phyloP scores from a whole-genome alignment of 441 rosid species.

The Daphne laureola region DNA sequence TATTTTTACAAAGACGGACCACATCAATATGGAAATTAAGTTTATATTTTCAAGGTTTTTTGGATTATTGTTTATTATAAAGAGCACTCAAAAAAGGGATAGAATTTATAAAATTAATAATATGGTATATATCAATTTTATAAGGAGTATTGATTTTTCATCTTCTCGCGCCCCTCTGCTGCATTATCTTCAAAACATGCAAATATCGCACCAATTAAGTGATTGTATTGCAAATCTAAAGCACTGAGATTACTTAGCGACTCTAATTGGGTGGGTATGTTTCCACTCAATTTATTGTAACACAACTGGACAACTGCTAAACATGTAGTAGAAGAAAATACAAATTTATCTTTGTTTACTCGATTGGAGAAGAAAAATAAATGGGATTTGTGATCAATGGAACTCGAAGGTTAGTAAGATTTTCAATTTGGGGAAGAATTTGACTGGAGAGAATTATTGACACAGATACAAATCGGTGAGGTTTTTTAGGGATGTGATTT shows the following conservation, averaged over 20 bases:
- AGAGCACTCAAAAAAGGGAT: too few species aligned
- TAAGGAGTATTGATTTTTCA: too few species aligned
- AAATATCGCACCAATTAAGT: constrained; percentile 75
- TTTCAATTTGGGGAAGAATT: constrained; percentile 65
- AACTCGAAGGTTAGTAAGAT: constrained; percentile 83
- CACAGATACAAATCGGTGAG: constrained; percentile 79
- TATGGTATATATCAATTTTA: too few species aligned
- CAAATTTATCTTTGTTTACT: neutral
- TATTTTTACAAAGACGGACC: too few species aligned
- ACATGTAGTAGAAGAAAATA: neutral
- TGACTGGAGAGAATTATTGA: constrained; percentile 72
- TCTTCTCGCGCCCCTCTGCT: too few species aligned
- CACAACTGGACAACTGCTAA: constrained; percentile 83
- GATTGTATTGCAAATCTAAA: constrained; percentile 72
- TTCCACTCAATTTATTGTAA: constrained; percentile 73
- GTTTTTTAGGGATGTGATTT: constrained; percentile 48
- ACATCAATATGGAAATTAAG: too few species aligned
- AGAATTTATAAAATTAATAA: too few species aligned
- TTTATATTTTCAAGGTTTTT: too few species aligned
- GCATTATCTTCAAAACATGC: constrained; percentile 82
- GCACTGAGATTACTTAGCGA: constrained; percentile 60
- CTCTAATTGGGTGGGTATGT: constrained; percentile 73
- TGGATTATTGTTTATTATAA: too few species aligned
- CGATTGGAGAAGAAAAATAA: neutral
- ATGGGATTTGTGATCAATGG: constrained; percentile 7